These are phyloP conservation scores for Eutrema heterophyllum DNA, from an alignment of 345 rosid species.

Conservation along the genomic window DNA sequence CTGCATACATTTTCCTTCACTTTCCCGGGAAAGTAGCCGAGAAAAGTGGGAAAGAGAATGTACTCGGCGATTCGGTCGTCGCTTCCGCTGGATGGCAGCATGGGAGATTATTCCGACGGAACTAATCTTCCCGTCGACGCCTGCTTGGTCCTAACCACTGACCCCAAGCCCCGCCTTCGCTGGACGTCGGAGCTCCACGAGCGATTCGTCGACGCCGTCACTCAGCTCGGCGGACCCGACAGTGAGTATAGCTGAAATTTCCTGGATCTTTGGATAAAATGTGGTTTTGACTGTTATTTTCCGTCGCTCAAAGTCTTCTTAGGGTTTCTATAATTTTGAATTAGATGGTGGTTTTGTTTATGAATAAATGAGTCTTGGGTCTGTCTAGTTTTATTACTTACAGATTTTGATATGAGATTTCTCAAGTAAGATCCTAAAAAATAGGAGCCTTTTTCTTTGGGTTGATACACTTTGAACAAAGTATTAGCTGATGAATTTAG, in stretches of 20 bases:
- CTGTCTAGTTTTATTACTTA: too few relatives aligned
- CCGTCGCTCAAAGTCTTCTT: not conserved
- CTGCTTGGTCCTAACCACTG: constrained; percentile 81
- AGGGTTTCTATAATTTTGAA: not conserved
- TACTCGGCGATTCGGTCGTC: constrained; percentile 74
- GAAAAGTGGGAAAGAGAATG: constrained; percentile 19
- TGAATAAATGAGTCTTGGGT: not conserved
- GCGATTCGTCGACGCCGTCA: constrained; percentile 83
- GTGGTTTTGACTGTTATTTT: not conserved
- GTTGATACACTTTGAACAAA: not conserved
- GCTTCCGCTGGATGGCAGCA: constrained; percentile 57
- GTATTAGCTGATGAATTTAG: not conserved
- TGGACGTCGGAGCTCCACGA: constrained; percentile 98
- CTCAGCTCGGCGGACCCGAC: constrained; percentile 97
- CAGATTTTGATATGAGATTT: too few relatives aligned
- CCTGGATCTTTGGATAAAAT: not conserved
- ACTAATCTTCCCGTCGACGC: constrained; percentile 64
- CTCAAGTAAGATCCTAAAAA: not conserved
- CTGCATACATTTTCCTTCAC: constrained; percentile 10
- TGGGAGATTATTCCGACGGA: constrained; percentile 51
- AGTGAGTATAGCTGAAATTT: constrained; percentile 39
- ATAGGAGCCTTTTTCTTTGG: not conserved
- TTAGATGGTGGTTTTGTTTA: not conserved
- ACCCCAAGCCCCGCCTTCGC: constrained; percentile 95
- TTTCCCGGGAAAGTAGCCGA: constrained; percentile 10